Conservation (phyloP, 2,329 filamentous ascomycete species). For the Diaporthe longicolla region DNA sequence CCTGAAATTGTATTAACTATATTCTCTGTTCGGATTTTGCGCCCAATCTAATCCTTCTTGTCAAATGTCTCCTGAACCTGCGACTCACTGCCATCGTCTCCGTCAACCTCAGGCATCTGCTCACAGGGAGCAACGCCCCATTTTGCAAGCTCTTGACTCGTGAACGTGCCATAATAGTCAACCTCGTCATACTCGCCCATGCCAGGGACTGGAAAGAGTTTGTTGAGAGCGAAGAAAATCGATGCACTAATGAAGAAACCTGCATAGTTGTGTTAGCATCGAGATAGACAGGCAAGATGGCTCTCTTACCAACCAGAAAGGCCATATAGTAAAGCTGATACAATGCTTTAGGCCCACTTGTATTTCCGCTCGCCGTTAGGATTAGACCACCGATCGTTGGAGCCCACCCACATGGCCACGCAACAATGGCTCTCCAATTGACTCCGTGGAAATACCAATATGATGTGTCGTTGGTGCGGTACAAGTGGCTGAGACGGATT, state of each 20-base stretch:
- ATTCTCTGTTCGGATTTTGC: too few relatives aligned
- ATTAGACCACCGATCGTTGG: conserved; percentile 59
- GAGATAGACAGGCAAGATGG: not conserved
- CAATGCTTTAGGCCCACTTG: conserved; percentile 52
- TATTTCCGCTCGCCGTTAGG: conserved; percentile 51
- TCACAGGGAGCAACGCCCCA: conserved; percentile 35
- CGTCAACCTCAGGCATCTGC: conserved; percentile 13
- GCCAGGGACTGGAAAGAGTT: conserved; percentile 55
- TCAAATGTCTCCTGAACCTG: conserved; percentile 36
- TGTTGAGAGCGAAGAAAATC: conserved; percentile 52
- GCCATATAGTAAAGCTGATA: conserved; percentile 63
- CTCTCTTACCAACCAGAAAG: conserved; percentile 57
- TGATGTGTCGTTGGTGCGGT: conserved; percentile 51
- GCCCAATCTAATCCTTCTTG: conserved; percentile 17
- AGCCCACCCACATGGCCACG: conserved; percentile 60
- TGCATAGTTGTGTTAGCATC: conserved; percentile 35
- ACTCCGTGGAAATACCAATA: conserved; percentile 61
- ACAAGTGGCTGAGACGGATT: conserved; percentile 55
- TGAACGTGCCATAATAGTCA: conserved; percentile 62
- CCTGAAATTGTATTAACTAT: too few relatives aligned
- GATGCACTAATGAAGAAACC: conserved; percentile 56
- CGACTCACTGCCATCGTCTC: conserved; percentile 27
- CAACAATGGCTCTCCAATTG: conserved; percentile 58
- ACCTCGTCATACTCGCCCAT: conserved; percentile 59
- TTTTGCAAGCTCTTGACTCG: conserved; percentile 56